These are phyloP conservation scores for Micromonas commoda DNA, from an alignment of 139 green algal species.

Conservation along the genomic window DNA sequence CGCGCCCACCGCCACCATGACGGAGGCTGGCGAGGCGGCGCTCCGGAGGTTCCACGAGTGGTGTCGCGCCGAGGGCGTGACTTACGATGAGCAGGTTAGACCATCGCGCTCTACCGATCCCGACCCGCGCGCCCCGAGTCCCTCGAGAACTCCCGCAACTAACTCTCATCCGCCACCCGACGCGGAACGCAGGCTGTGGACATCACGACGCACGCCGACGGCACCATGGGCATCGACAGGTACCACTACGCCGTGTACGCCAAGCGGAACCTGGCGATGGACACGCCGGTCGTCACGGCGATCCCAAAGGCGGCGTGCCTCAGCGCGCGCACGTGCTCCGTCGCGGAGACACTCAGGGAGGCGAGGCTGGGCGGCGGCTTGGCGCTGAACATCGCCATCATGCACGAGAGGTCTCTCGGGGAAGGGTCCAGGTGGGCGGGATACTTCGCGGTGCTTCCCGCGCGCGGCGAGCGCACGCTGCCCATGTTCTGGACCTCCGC, in stretches of 20 bases:
- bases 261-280: background rate
- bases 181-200: too few species aligned
- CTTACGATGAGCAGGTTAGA: too few species aligned
- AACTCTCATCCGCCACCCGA: background rate
- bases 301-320: background rate
- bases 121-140: background rate
- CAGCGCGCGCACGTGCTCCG: background rate
- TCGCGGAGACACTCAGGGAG: background rate
- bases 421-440: background rate
- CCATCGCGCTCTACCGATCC: background rate
- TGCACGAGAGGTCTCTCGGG: background rate
- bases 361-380: slow-evolving; percentile 5
- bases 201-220: too few species aligned
- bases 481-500: slow-evolving; percentile 7
- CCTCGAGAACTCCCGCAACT: background rate
- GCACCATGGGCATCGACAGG: too few species aligned
- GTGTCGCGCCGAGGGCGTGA: background rate
- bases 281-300: background rate
- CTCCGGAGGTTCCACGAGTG: background rate
- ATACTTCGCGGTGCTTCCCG: background rate
- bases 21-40: background rate
- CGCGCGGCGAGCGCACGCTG: background rate
- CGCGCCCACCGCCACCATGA: background rate
- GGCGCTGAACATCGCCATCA: slow-evolving; percentile 5
- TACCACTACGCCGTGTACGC: background rate